A percentile compares a stretch with the other conserved stretches of the same genome.
Evolutionary conservation across 768 basidiomycete genomes (phyloP).

Genomic region (Trametes meyenii): DNA sequence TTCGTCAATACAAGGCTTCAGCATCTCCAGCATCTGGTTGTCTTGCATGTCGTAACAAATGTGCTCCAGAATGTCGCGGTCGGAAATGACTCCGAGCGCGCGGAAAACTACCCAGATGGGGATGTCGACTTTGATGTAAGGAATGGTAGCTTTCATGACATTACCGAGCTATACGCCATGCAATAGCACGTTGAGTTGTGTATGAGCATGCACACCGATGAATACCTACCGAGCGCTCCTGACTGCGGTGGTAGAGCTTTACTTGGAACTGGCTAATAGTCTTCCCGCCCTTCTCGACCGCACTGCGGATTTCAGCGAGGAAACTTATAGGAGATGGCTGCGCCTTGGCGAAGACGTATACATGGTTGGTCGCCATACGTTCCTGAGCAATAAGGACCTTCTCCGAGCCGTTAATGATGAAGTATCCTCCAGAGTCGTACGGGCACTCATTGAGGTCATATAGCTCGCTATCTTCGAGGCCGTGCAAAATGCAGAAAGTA

Average conservation of each 20-base stretch:
- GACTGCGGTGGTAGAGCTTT: slow-evolving; percentile 91
- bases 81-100: slow-evolving; percentile 95
- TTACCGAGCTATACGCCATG: slow-evolving; percentile 64
- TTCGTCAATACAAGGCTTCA: slow-evolving; percentile 98
- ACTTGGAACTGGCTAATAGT: slow-evolving; percentile 98
- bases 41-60: slow-evolving; percentile 99
- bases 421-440: slow-evolving; percentile 98
- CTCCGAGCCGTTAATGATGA: slow-evolving; percentile 99
- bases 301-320: slow-evolving; percentile 95
- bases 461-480: slow-evolving; percentile 75
- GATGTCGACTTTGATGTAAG: slow-evolving; percentile 97
- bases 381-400: slow-evolving; percentile 99
- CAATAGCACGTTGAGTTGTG: slow-evolving; percentile 5
- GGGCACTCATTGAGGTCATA: slow-evolving; percentile 97
- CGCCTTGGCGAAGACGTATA: slow-evolving; percentile 98
- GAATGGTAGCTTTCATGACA: slow-evolving; percentile 96
- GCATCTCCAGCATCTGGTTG: slow-evolving; percentile 93
- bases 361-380: slow-evolving; percentile 99
- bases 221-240: slow-evolving; percentile 78
- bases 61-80: slow-evolving; percentile 96
- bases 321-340: slow-evolving; percentile 96
- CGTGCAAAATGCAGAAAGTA: slow-evolving; percentile 90
- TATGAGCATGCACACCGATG: not conserved
- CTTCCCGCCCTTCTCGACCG: slow-evolving; percentile 97
- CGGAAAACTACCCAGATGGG: slow-evolving; percentile 99